A percentile compares a stretch with the other conserved stretches of the same genome.
Evolutionary conservation across 2,329 filamentous ascomycete genomes (phyloP).

Genomic region (Epichloe aotearoae): DNA sequence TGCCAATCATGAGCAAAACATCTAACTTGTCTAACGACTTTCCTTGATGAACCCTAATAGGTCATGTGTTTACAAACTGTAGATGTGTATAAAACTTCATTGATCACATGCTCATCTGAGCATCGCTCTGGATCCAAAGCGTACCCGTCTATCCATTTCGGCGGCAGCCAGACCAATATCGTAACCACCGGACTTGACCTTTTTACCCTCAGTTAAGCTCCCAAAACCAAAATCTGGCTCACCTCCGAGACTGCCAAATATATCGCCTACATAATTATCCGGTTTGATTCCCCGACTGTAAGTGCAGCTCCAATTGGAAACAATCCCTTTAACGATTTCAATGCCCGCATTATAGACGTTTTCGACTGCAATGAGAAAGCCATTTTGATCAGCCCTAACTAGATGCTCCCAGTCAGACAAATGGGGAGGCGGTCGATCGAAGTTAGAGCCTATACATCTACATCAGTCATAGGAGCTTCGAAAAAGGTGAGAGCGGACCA

Average conservation of each 20-base stretch:
- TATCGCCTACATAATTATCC: slow-evolving; percentile 56
- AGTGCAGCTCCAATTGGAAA: slow-evolving; percentile 44
- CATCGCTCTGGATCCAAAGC: slow-evolving; percentile 12
- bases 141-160: slow-evolving; percentile 17
- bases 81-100: background rate
- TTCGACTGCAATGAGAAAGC: slow-evolving; percentile 46
- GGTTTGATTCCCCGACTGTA: slow-evolving; percentile 45
- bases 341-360: slow-evolving; percentile 57
- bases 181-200: slow-evolving; percentile 13
- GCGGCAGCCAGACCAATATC: slow-evolving; percentile 11
- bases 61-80: no score
- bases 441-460: slow-evolving; percentile 41
- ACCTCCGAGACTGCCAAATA: slow-evolving; percentile 56
- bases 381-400: slow-evolving; percentile 46
- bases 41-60: no score
- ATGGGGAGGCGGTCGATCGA: slow-evolving; percentile 53
- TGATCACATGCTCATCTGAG: slow-evolving; percentile 8
- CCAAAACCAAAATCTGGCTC: slow-evolving; percentile 51
- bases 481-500: background rate
- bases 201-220: slow-evolving; percentile 26
- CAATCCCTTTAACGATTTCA: slow-evolving; percentile 50
- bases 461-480: background rate
- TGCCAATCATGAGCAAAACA: no score
- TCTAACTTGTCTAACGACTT: no score
- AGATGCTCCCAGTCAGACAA: slow-evolving; percentile 45